Evolutionary conservation across 2,329 filamentous ascomycete genomes (phyloP), one percentile per base, ranked within the genome.

Genomic region (Paraphaeosphaeria minitans): DNA sequence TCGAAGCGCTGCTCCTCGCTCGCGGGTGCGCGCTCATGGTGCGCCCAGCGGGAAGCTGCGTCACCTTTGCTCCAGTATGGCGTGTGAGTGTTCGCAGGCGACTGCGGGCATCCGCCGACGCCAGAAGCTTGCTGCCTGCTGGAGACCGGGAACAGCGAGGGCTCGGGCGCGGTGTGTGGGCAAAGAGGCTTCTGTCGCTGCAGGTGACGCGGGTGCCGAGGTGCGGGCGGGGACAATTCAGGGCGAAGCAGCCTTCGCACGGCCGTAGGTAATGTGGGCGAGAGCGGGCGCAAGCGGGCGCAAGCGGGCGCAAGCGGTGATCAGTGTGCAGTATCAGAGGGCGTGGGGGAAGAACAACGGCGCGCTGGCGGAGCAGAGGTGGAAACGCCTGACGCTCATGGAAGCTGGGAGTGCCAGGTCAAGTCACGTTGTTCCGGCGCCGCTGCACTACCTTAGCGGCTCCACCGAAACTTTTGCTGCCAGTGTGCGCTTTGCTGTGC

Each of bases 1-100:
- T 74, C 49, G 73, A 74, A 63, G 70, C 72, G 68, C 73, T 77
- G 69, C 69, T 73, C 67, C 67, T 71, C 57, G 67, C 69, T 66
- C 72, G 68, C 63, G 63, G 67, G 61, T 68, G 68, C 71, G 74
- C 75, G 73, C 73, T 77, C 76, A 78, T 78, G 50, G 66, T 77
- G 75, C 75, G 75, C 75, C 69, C 69, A 66, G 57, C 72, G 67
- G 64, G 56, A 69, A 58, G 49, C 57, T 61, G 64, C 47, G 63
- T 71, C 71, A 67, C 63, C 59, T 66, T 54, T 66, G 57, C 65
- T 54, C 67, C 68, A 71, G 67, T 69, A 60, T 59, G 46, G 53
- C 43, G 57, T 56, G 50, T 19, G 50, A 6, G 48, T 52, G 54
- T 33, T 60, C 22, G 56, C 58, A 35, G 53, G 53, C 16, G 46